Base-by-base conservation (phyloP, 495 filamentous ascomycete genomes). In the Xylaria flabelliformis region DNA sequence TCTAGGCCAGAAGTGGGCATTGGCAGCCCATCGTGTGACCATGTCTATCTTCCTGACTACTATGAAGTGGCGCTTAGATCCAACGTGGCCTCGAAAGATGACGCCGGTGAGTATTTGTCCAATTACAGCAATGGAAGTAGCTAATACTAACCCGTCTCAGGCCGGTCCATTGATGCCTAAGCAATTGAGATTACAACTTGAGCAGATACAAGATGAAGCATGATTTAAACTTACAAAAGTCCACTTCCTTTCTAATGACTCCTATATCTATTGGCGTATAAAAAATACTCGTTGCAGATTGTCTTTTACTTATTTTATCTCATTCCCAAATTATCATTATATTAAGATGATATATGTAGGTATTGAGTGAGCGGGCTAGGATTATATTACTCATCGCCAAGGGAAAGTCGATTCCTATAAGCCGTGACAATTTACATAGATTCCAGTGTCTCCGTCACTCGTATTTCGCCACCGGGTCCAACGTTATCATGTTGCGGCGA, bases 1-100 rank as follows among this genome's bases (percentile, higher is more conserved):
- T 48, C 19, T 81, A n/a, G 80, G 81, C 1, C 74, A 79, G 71
- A 75, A 67, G 61, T 82, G 64, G 64, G 64, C 64, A 26, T 36
- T 67, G 46, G 32, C 48, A 34, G 19, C 48, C 29, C 64, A 67
- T 39, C 64, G 64, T 17, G 17, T 67, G 46, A 51, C 44, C 7
- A 53, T 53, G 48, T 67, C 46, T 34, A 53, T 51, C 32, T 67
- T 51, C 5, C 32, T 67, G 29, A 53, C 44, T 53, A 53, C 64
- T 12, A 19, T 53, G 24, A 51, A 53, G 29, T 67, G 64, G 48
- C 64, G n/a, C 29, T 41, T 51, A 9, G 48, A 67, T 48, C 63
- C 64, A 48, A 67, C 64, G 12, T 67, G 44, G 44, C 64, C 64
- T 36, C 46, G 64, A 24, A 67, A 67, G 46, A 51, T 67, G 64